These are phyloP conservation scores for Excoecaria cochinchinensis DNA, from an alignment of 345 rosid species.

Conservation along the genomic window DNA sequence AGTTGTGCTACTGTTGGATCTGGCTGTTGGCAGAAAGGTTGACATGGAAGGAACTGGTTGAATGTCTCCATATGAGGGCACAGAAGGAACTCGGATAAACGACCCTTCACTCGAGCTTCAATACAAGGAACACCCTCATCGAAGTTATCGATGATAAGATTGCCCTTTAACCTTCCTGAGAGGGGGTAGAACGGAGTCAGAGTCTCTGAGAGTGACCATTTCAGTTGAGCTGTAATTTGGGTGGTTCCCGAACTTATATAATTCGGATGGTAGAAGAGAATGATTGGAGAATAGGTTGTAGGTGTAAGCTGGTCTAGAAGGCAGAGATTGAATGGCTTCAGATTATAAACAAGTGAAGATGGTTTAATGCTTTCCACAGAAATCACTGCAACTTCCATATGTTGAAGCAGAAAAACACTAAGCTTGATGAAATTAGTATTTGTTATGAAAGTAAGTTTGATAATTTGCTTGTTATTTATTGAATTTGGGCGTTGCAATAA, in stretches of 20 bases:
- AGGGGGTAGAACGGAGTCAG: neutral
- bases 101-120: neutral
- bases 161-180: neutral
- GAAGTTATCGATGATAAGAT: neutral
- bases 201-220: neutral
- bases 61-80: neutral
- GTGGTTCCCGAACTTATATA: neutral
- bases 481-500: too few relatives aligned
- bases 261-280: neutral
- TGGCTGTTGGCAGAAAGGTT: neutral
- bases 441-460: too few relatives aligned
- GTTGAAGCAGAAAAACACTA: neutral
- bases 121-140: slow-evolving; percentile 12
- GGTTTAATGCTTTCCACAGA: neutral
- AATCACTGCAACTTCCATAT: slow-evolving; percentile 8
- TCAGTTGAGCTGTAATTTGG: neutral
- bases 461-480: too few relatives aligned
- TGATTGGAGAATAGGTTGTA: neutral
- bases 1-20: neutral
- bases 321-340: slow-evolving; percentile 5
- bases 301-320: slow-evolving; percentile 3
- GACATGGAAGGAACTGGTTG: neutral
- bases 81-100: slow-evolving; percentile 1
- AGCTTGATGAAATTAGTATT: too few relatives aligned
- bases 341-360: neutral